phyloP scores from a whole-genome alignment of 495 filamentous ascomycete genomes.

The Podospora tetraspora region DNA sequence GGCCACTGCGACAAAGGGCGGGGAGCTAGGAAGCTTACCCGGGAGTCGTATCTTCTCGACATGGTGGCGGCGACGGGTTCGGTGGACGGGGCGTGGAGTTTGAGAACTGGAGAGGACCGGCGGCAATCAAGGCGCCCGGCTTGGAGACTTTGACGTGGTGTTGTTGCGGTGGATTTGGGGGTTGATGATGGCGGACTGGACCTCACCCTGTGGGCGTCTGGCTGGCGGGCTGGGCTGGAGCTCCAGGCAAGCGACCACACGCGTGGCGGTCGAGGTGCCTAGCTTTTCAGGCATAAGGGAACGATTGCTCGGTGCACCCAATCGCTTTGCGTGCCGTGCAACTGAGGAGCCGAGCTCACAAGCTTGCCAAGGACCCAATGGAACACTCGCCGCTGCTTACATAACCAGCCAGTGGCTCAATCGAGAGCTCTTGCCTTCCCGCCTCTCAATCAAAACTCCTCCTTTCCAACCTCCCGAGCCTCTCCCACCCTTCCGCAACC shows the following conservation, averaged over 20 bases:
- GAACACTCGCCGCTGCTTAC: neutral
- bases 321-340: neutral
- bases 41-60: constrained; percentile 98
- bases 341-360: neutral
- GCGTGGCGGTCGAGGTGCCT: constrained; percentile 31
- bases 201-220: neutral
- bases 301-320: neutral
- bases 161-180: constrained; percentile 7
- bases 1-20: neutral
- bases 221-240: constrained; percentile 17
- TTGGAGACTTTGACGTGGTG: neutral
- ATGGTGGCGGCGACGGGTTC: constrained; percentile 43
- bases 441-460: neutral
- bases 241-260: constrained; percentile 39
- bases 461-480: neutral
- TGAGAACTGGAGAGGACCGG: constrained; percentile 1
- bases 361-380: neutral
- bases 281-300: constrained; percentile 8
- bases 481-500: neutral
- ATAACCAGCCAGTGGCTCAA: neutral
- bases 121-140: neutral
- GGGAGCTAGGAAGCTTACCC: constrained; percentile 52
- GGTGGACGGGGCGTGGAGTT: neutral
- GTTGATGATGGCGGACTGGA: constrained; percentile 22
- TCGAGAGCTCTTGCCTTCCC: neutral